phyloP scores from a whole-genome alignment of 768 basidiomycete species.

The Pleurotus eryngii region DNA sequence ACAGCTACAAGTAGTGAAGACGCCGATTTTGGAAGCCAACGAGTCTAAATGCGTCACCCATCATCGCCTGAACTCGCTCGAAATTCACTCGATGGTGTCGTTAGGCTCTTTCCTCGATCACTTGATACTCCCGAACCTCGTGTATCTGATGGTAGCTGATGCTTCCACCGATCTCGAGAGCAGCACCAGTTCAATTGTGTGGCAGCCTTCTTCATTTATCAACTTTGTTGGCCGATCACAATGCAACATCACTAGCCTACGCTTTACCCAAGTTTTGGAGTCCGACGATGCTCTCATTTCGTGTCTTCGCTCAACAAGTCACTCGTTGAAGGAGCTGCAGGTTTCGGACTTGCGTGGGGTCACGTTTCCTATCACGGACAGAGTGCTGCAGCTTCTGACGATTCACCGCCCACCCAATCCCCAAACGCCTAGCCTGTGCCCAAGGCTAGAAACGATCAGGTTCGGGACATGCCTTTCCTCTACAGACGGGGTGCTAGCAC shows the following conservation, averaged over 20 bases:
- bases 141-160: constrained; percentile 11
- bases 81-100: not conserved
- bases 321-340: constrained; percentile 10
- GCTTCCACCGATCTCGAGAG: constrained; percentile 1
- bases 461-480: constrained; percentile 15
- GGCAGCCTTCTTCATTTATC: constrained; percentile 12
- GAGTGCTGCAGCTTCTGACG: constrained; percentile 11
- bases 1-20: constrained; percentile 1
- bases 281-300: constrained; percentile 15
- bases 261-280: constrained; percentile 11
- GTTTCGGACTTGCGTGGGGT: constrained; percentile 10
- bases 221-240: constrained; percentile 13
- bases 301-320: constrained; percentile 11
- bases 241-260: constrained; percentile 9
- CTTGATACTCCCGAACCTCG: constrained; percentile 11
- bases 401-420: not conserved
- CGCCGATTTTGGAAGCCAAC: not conserved
- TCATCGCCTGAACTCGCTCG: constrained; percentile 1
- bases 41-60: not conserved
- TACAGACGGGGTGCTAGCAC: constrained; percentile 15
- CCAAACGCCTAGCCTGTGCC: constrained; percentile 8
- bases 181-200: constrained; percentile 1
- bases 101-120: constrained; percentile 9
- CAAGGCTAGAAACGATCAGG: constrained; percentile 14
- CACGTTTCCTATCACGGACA: constrained; percentile 9